phyloP scores from a whole-genome alignment of 73 alveolate genomes.

The Symbiodinium pilosum region DNA sequence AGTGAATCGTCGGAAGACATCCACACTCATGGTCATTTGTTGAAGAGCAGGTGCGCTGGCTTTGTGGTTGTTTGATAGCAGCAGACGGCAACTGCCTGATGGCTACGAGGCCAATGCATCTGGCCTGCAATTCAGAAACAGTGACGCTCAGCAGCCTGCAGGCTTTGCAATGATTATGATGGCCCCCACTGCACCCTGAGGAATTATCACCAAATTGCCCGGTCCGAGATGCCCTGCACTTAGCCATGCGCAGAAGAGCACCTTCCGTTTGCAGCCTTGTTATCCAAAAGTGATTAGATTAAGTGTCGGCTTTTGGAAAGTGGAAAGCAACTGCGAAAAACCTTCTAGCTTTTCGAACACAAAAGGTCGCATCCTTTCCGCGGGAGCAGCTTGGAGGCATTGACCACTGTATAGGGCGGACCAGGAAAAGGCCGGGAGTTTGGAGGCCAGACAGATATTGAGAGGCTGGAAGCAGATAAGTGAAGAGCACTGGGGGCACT shows the following conservation, averaged over 20 bases:
- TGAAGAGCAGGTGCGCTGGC: conserved; percentile 85
- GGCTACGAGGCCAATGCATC: conserved; percentile 91
- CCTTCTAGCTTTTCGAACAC: too few species aligned
- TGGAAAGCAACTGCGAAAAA: too few species aligned
- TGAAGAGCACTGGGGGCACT: too few species aligned
- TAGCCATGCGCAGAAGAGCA: background rate
- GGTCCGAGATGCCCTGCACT: conserved; percentile 42
- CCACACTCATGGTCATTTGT: too few species aligned
- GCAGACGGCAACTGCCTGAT: conserved; percentile 67
- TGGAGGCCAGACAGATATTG: too few species aligned
- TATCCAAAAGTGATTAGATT: too few species aligned
- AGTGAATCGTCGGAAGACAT: too few species aligned
- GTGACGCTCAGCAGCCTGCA: background rate
- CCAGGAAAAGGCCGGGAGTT: too few species aligned
- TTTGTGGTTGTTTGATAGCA: conserved; percentile 76
- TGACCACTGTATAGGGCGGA: too few species aligned
- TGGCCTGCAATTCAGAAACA: background rate
- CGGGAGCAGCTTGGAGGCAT: background rate
- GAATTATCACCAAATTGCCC: conserved; percentile 87
- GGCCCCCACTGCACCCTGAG: background rate
- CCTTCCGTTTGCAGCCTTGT: too few species aligned
- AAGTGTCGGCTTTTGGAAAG: too few species aligned
- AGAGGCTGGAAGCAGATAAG: too few species aligned
- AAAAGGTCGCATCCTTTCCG: background rate
- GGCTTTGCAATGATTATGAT: background rate